Conservation (phyloP, 306 rosid genomes). For the Vigna unguiculata region DNA sequence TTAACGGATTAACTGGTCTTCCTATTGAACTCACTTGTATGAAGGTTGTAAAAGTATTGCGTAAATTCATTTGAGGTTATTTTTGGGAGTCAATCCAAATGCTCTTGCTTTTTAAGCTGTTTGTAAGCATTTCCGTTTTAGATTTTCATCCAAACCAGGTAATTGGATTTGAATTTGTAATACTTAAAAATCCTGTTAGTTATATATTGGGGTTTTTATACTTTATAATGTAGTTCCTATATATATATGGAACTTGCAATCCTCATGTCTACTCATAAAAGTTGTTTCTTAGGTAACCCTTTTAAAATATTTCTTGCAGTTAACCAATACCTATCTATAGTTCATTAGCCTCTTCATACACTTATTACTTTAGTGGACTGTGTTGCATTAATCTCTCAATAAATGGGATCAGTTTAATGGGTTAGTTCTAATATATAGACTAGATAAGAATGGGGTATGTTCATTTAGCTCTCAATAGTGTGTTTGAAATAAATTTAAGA, state of each 20-base stretch:
- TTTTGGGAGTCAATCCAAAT: neutral
- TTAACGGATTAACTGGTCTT: neutral
- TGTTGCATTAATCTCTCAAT: neutral
- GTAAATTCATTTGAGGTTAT: constrained; percentile 45
- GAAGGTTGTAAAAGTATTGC: constrained; percentile 50
- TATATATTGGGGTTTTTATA: neutral
- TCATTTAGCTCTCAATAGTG: no score
- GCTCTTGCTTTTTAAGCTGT: neutral
- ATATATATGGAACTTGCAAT: neutral
- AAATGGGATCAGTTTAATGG: neutral
- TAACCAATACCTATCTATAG: neutral
- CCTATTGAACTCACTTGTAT: constrained; percentile 21
- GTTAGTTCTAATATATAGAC: neutral
- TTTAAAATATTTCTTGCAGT: neutral
- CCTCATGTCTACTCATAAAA: neutral
- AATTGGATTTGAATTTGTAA: constrained; percentile 12
- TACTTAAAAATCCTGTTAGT: constrained; percentile 2
- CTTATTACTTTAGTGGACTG: neutral
- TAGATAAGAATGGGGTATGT: neutral
- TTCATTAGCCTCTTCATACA: neutral
- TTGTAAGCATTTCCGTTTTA: neutral
- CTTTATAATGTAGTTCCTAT: neutral
- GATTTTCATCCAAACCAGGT: constrained; percentile 5
- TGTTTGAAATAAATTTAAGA: no score
- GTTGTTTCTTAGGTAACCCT: neutral